phyloP scores from a whole-genome alignment of 2,329 filamentous ascomycete species.

The Fusarium tjaetaba region DNA sequence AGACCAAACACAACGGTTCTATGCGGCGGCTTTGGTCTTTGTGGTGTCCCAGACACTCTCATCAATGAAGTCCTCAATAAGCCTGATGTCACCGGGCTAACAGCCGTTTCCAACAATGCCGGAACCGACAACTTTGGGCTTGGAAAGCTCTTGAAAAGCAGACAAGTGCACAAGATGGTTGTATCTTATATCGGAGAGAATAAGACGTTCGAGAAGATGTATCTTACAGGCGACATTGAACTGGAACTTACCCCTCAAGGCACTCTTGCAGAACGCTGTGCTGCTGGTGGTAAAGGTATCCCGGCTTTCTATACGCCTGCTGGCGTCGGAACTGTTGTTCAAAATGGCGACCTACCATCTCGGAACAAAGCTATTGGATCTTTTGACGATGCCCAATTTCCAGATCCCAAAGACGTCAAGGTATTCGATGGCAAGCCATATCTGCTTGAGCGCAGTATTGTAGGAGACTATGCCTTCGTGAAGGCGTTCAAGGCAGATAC shows the following conservation, averaged over 20 bases:
- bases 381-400: conserved; percentile 73
- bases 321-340: conserved; percentile 87
- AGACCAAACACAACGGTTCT: conserved; percentile 78
- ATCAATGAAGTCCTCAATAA: conserved; percentile 77
- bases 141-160: conserved; percentile 79
- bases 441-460: conserved; percentile 87
- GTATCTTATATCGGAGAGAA: conserved; percentile 95
- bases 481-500: conserved; percentile 94
- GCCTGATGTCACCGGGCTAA: conserved; percentile 78
- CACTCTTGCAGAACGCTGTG: conserved; percentile 89
- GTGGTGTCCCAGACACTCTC: conserved; percentile 82
- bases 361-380: conserved; percentile 80
- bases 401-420: conserved; percentile 82
- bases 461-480: conserved; percentile 90
- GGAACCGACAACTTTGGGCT: conserved; percentile 84
- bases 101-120: conserved; percentile 93
- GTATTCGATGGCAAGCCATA: conserved; percentile 92
- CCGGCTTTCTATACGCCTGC: conserved; percentile 95
- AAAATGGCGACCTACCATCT: conserved; percentile 87
- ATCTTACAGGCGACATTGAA: conserved; percentile 85
- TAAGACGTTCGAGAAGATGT: conserved; percentile 92
- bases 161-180: conserved; percentile 92
- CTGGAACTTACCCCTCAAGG: conserved; percentile 93
- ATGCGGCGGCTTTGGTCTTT: conserved; percentile 85
- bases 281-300: conserved; percentile 88